These are phyloP conservation scores for Diplodia intermedia DNA, from an alignment of 2,329 filamentous ascomycete genomes.

Conservation along the genomic window DNA sequence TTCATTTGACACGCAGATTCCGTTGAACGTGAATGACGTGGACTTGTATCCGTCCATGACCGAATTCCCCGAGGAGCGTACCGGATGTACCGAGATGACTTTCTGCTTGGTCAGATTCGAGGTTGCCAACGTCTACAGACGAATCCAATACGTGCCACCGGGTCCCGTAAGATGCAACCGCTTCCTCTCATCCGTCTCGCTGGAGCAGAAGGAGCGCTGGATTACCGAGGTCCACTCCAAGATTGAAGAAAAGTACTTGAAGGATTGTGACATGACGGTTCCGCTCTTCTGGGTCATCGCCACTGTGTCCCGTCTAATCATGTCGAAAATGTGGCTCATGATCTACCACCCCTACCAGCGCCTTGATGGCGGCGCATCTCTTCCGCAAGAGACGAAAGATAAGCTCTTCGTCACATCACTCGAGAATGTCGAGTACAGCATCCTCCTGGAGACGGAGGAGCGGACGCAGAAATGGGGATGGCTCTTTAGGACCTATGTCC, in stretches of 20 bases:
- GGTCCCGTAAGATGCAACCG: conserved; percentile 51
- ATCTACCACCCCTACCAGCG: conserved; percentile 77
- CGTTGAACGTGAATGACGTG: conserved; percentile 63
- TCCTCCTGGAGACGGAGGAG: conserved; percentile 69
- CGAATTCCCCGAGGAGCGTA: conserved; percentile 55
- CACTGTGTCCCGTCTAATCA: conserved; percentile 69
- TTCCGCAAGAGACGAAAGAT: conserved; percentile 69
- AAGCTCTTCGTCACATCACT: conserved; percentile 75
- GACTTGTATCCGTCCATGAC: conserved; percentile 59
- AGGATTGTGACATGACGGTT: conserved; percentile 60
- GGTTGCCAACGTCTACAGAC: conserved; percentile 56
- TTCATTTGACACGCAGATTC: conserved; percentile 66
- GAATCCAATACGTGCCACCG: conserved; percentile 55
- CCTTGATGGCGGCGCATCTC: conserved; percentile 61
- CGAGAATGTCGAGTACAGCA: conserved; percentile 75
- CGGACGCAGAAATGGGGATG: conserved; percentile 69
- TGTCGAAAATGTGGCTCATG: conserved; percentile 77
- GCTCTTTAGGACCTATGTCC: conserved; percentile 69
- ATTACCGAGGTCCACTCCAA: conserved; percentile 56
- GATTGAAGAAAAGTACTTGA: conserved; percentile 58
- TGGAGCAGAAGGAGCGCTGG: conserved; percentile 58
- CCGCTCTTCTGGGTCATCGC: conserved; percentile 73
- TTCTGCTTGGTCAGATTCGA: conserved; percentile 63
- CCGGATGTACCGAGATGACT: conserved; percentile 65
- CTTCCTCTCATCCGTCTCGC: conserved; percentile 53